Percentiles rank a stretch among this genome's conserved stretches.
phyloP scores from a whole-genome alignment of 805 yeast species.

The Ogataea nakhonphanomensis region DNA sequence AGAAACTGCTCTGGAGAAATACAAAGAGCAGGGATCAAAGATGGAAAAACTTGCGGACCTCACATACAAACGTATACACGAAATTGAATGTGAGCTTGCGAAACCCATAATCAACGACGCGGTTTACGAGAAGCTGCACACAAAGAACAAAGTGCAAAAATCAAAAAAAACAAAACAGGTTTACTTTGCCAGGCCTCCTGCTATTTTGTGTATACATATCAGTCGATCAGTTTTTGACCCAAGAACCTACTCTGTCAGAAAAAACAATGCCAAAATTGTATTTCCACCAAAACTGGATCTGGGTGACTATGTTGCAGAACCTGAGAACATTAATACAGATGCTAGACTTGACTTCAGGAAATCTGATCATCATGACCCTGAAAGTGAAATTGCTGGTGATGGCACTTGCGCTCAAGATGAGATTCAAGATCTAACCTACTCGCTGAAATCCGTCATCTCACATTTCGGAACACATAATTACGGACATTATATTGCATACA shows the following conservation, averaged over 20 bases:
- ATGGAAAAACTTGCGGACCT: conserved; percentile 29
- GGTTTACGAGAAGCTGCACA: conserved; percentile 67
- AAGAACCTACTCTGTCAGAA: conserved; percentile 73
- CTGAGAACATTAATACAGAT: conserved; percentile 69
- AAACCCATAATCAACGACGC: conserved; percentile 78
- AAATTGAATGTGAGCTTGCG: conserved; percentile 50
- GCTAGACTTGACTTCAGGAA: conserved; percentile 74
- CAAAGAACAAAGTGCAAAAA: conserved; percentile 69
- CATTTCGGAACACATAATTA: conserved; percentile 96
- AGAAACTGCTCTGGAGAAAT: conserved; percentile 33
- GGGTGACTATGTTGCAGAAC: conserved; percentile 64
- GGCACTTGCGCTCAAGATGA: conserved; percentile 4
- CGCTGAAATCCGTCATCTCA: conserved; percentile 79
- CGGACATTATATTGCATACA: conserved; percentile 93
- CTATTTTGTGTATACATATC: conserved; percentile 78
- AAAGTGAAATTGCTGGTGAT: conserved; percentile 19
- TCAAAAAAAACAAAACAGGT: conserved; percentile 83
- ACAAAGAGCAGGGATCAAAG: conserved; percentile 15
- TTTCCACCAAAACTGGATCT: conserved; percentile 71
- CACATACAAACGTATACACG: conserved; percentile 43
- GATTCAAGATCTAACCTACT: conserved; percentile 51
- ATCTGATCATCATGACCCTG: conserved; percentile 38
- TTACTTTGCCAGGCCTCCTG: conserved; percentile 76
- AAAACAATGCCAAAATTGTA: conserved; percentile 77
- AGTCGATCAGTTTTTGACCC: conserved; percentile 94